Percentiles rank a stretch among this genome's conserved stretches.
Evolutionary conservation across 441 rosid species (phyloP).

Genomic region (Manihot esculenta): DNA sequence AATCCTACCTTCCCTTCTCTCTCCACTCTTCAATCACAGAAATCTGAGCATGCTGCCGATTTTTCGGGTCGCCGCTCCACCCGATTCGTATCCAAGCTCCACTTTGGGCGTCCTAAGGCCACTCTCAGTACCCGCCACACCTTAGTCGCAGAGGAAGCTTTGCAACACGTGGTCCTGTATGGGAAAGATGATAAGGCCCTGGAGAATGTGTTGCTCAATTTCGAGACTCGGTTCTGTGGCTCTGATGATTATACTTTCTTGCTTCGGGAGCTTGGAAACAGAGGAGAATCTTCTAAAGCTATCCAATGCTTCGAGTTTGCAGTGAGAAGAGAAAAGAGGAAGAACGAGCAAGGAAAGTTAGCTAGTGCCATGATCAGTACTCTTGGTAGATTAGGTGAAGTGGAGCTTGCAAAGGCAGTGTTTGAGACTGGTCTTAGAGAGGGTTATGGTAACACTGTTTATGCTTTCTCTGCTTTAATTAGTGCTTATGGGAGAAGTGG

Average conservation of each 20-base stretch:
- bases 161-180: constrained; percentile 43
- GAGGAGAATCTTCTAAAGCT: constrained; percentile 65
- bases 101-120: constrained; percentile 67
- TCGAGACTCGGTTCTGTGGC: constrained; percentile 64
- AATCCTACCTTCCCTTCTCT: constrained; percentile 41
- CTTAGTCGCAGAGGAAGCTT: constrained; percentile 66
- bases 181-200: constrained; percentile 48
- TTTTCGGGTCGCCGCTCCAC: constrained; percentile 90
- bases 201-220: constrained; percentile 46
- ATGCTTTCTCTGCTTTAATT: constrained; percentile 79
- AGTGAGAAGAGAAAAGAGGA: constrained; percentile 55
- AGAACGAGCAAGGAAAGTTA: constrained; percentile 81
- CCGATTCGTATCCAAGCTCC: constrained; percentile 80
- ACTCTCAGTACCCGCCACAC: constrained; percentile 51
- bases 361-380: constrained; percentile 79
- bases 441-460: constrained; percentile 86
- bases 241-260: constrained; percentile 74
- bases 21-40: constrained; percentile 43
- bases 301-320: constrained; percentile 67
- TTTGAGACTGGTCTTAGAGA: constrained; percentile 61
- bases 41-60: constrained; percentile 50
- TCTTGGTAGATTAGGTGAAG: constrained; percentile 83
- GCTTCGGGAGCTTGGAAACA: constrained; percentile 75
- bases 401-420: constrained; percentile 58
- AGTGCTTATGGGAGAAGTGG: constrained; percentile 89